Evolutionary conservation across 73 alveolate species (phyloP).

Genomic region (Stentor coeruleus): DNA sequence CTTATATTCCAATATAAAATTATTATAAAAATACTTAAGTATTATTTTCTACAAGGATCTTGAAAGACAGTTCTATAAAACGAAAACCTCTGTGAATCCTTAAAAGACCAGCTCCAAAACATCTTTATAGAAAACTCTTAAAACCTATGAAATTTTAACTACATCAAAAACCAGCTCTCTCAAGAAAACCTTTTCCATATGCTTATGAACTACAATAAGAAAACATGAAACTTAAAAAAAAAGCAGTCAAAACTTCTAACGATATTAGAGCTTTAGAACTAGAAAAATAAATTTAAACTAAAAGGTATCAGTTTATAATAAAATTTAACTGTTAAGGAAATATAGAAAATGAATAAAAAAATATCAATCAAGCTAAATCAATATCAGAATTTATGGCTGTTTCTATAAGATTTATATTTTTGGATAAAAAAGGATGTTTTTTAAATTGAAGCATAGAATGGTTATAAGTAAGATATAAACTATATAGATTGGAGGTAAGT

Average conservation of each 20-base stretch:
- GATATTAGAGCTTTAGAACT: not conserved
- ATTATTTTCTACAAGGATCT: not conserved
- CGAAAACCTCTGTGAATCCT: too few species aligned
- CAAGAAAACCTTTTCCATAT: not conserved
- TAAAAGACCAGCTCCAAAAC: not conserved
- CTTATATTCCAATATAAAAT: not conserved
- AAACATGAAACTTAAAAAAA: not conserved
- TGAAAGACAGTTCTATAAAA: too few species aligned
- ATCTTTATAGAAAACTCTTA: not conserved
- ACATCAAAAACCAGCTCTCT: not conserved
- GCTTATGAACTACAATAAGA: not conserved
- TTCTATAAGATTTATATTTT: constrained; percentile 24
- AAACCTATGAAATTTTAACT: not conserved
- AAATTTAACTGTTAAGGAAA: too few species aligned
- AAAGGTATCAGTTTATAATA: not conserved
- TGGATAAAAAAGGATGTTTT: constrained; percentile 31
- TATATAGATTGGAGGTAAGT: constrained; percentile 57
- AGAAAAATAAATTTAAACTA: not conserved
- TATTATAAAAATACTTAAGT: not conserved
- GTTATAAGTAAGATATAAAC: constrained; percentile 32
- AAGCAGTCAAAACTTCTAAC: not conserved
- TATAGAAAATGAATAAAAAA: not conserved
- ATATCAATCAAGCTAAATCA: not conserved
- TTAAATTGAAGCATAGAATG: constrained; percentile 30
- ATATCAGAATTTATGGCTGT: not conserved